phyloP scores from a whole-genome alignment of 164 flowering plant genomes.

The Litsea cubeba region DNA sequence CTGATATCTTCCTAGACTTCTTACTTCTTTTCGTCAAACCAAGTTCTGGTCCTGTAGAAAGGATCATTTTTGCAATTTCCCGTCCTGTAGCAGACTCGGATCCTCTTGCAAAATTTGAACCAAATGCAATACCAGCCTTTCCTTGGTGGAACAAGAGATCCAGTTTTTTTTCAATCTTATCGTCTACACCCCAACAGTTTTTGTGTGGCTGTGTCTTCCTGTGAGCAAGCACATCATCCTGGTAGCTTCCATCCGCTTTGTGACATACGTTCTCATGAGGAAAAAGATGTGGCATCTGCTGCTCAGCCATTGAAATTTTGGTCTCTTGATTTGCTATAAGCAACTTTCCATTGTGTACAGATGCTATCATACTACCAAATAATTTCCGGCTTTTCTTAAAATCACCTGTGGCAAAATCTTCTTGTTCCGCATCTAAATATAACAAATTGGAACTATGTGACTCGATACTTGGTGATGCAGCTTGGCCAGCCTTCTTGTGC shows the following conservation, averaged over 20 bases:
- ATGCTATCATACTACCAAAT: not conserved
- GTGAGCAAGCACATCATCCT: not conserved
- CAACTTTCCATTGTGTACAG: constrained; percentile 2
- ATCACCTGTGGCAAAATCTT: not conserved
- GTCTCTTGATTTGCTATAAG: not conserved
- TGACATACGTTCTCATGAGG: not conserved
- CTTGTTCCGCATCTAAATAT: not conserved
- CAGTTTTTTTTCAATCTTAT: not conserved
- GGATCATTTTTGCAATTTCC: not conserved
- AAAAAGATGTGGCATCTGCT: not conserved
- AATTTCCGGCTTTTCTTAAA: not conserved
- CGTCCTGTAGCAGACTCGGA: constrained; percentile 12
- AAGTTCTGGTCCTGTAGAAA: constrained; percentile 1
- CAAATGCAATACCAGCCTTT: constrained; percentile 12
- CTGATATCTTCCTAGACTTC: constrained; percentile 57
- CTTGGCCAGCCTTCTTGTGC: not conserved
- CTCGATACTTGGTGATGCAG: not conserved
- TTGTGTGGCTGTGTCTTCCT: not conserved
- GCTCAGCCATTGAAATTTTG: not conserved
- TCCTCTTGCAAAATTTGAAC: constrained; percentile 15
- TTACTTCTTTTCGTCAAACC: constrained; percentile 24
- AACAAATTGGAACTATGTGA: constrained; percentile 2
- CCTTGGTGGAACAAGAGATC: constrained; percentile 2
- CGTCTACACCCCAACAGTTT: not conserved
- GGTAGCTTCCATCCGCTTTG: not conserved